Conservation (phyloP, 1,284 basidiomycete species). For the Phenoliferia sp. region DNA sequence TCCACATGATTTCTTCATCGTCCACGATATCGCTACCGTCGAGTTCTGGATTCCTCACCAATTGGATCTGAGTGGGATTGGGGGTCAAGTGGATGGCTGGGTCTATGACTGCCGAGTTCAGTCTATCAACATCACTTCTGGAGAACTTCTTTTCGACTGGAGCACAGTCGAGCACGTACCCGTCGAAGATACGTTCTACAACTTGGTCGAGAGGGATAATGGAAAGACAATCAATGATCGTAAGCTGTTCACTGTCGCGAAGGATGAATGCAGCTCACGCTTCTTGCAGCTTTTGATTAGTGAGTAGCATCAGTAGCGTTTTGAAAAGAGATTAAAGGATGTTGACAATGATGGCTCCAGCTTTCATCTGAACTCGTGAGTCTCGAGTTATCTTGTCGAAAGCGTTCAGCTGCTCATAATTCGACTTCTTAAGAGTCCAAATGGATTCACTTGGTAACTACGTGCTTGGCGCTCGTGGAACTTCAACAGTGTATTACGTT, state of each 20-base stretch:
- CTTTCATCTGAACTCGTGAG: constrained; percentile 11
- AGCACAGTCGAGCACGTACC: constrained; percentile 22
- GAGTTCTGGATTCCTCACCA: constrained; percentile 33
- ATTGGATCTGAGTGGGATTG: constrained; percentile 30
- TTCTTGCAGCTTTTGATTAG: constrained; percentile 4
- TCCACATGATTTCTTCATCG: constrained; percentile 34
- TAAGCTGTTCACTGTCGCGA: constrained; percentile 6
- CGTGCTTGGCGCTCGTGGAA: constrained; percentile 40
- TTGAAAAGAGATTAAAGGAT: no score
- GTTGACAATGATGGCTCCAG: background rate
- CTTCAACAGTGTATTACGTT: constrained; percentile 40
- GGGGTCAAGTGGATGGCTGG: constrained; percentile 31
- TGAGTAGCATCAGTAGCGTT: no score
- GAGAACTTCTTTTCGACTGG: constrained; percentile 31
- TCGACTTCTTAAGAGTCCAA: constrained; percentile 20
- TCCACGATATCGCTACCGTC: constrained; percentile 39
- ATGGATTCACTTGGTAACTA: constrained; percentile 41
- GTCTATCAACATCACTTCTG: constrained; percentile 40
- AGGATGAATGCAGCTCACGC: background rate
- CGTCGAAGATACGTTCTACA: constrained; percentile 19
- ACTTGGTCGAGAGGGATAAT: background rate
- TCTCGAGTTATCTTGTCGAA: no score
- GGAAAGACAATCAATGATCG: constrained; percentile 3
- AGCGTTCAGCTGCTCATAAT: background rate
- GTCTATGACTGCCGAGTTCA: constrained; percentile 37